A percentile compares a stretch with the other conserved stretches of the same genome.
Evolutionary conservation across 805 yeast genomes (phyloP).

Genomic region (Starmera amethionina): DNA sequence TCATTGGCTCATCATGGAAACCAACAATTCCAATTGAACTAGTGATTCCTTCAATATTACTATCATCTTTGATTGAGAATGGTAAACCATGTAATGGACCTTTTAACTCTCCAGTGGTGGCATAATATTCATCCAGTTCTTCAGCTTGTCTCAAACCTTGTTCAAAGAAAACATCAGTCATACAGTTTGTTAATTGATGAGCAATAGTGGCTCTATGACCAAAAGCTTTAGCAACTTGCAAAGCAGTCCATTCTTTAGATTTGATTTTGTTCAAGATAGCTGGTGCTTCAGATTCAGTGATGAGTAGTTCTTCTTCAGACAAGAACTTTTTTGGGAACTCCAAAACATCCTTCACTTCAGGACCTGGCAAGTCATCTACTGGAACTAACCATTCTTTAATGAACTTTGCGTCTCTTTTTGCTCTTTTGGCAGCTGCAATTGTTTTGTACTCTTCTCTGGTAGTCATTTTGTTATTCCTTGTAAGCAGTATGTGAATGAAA

Average conservation of each 20-base stretch:
- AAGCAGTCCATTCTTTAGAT: constrained; percentile 26
- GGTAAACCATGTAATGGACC: constrained; percentile 69
- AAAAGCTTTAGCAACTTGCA: constrained; percentile 42
- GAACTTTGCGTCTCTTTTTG: constrained; percentile 32
- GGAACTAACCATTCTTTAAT: constrained; percentile 33
- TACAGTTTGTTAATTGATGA: constrained; percentile 38
- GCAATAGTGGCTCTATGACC: constrained; percentile 50
- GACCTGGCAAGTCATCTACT: constrained; percentile 5
- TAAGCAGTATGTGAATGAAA: no score
- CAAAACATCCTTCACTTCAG: constrained; percentile 26
- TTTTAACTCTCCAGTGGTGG: constrained; percentile 35
- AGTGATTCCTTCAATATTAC: constrained; percentile 33
- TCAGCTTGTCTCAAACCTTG: constrained; percentile 49
- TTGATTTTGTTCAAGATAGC: constrained; percentile 19
- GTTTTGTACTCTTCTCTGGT: constrained; percentile 21
- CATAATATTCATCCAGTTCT: constrained; percentile 40
- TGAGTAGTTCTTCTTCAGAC: constrained; percentile 24
- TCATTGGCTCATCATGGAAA: constrained; percentile 26
- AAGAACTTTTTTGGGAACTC: constrained; percentile 26
- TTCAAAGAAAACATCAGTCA: constrained; percentile 35
- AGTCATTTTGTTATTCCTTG: constrained; percentile 1
- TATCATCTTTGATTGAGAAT: constrained; percentile 42
- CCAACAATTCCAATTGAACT: constrained; percentile 40
- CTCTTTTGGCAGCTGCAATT: constrained; percentile 31
- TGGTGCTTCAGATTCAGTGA: constrained; percentile 12